phyloP scores from a whole-genome alignment of 1,139 yeast genomes.

The Sugiyamaella neomexicana region DNA sequence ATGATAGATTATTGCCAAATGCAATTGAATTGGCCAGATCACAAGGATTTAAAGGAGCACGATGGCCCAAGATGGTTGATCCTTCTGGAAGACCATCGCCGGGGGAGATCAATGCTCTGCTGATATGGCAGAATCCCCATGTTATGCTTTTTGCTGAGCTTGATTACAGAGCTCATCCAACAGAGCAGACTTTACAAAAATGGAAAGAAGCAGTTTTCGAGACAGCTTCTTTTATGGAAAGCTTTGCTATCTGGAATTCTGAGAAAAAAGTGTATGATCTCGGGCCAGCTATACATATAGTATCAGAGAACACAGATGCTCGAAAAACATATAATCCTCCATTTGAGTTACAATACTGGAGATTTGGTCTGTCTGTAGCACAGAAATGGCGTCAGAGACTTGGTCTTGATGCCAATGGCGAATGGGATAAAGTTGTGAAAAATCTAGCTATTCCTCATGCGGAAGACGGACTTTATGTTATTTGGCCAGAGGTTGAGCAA shows the following conservation, averaged over 20 bases:
- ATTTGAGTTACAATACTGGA: conserved; percentile 20
- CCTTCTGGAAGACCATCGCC: conserved; percentile 19
- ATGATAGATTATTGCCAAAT: conserved; percentile 11
- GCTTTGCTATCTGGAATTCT: conserved; percentile 13
- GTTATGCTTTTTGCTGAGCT: conserved; percentile 20
- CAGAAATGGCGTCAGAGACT: conserved; percentile 13
- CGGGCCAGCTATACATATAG: conserved; percentile 18
- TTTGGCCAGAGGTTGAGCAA: conserved; percentile 20
- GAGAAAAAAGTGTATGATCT: conserved; percentile 15
- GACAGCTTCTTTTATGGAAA: conserved; percentile 20
- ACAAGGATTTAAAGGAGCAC: conserved; percentile 20
- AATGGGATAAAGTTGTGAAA: conserved; percentile 14
- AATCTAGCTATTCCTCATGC: conserved; percentile 14
- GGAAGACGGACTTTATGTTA: conserved; percentile 18
- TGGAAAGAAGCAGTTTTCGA: conserved; percentile 15
- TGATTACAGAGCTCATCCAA: conserved; percentile 19
- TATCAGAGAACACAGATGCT: conserved; percentile 19
- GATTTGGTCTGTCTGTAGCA: conserved; percentile 17
- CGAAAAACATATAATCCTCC: conserved; percentile 16
- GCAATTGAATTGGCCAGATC: conserved; percentile 13
- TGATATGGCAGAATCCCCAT: conserved; percentile 21
- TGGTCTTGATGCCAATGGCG: conserved; percentile 5
- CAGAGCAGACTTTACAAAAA: conserved; percentile 11
- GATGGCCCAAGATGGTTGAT: conserved; percentile 22
- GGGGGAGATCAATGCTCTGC: conserved; percentile 19